Conservation (phyloP, 257 asterid species). For the Verbascum thapsus region DNA sequence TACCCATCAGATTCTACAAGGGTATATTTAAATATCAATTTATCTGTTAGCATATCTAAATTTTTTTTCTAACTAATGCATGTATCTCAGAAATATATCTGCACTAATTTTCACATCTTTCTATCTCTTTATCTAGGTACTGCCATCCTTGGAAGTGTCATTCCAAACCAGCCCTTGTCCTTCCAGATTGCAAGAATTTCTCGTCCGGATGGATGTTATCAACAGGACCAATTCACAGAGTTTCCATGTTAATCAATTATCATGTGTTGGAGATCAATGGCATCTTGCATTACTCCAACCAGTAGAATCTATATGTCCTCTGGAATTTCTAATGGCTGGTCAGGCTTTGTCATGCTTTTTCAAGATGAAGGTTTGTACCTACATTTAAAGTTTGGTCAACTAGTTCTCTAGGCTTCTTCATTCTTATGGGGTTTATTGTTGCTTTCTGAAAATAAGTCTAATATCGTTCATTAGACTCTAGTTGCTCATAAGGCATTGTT, state of each 20-base stretch:
- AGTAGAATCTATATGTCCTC: slow-evolving; percentile 51
- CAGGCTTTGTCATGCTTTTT: slow-evolving; percentile 87
- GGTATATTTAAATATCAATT: slow-evolving; percentile 1
- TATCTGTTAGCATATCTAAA: slow-evolving; percentile 16
- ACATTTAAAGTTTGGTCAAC: slow-evolving; percentile 17
- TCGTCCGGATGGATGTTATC: slow-evolving; percentile 82
- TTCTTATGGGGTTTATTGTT: slow-evolving; percentile 13
- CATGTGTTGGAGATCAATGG: slow-evolving; percentile 87
- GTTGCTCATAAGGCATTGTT: slow-evolving; percentile 7
- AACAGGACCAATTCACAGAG: slow-evolving; percentile 79
- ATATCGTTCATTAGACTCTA: not conserved
- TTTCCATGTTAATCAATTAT: slow-evolving; percentile 84
- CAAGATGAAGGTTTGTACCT: slow-evolving; percentile 79
- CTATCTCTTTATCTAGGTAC: slow-evolving; percentile 53
- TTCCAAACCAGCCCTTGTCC: slow-evolving; percentile 77
- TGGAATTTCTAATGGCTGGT: slow-evolving; percentile 70
- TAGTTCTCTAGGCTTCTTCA: slow-evolving; percentile 3
- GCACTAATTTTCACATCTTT: slow-evolving; percentile 14
- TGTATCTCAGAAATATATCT: slow-evolving; percentile 8
- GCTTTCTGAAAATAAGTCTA: slow-evolving; percentile 2
- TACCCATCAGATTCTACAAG: slow-evolving; percentile 16
- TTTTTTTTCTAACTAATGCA: slow-evolving; percentile 22
- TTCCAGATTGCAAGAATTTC: slow-evolving; percentile 78
- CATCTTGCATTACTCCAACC: slow-evolving; percentile 77
- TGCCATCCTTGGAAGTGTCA: slow-evolving; percentile 84